These are phyloP conservation scores for Conoideocrella luteorostrata DNA, from an alignment of 2,329 filamentous ascomycete genomes.

Conservation along the genomic window DNA sequence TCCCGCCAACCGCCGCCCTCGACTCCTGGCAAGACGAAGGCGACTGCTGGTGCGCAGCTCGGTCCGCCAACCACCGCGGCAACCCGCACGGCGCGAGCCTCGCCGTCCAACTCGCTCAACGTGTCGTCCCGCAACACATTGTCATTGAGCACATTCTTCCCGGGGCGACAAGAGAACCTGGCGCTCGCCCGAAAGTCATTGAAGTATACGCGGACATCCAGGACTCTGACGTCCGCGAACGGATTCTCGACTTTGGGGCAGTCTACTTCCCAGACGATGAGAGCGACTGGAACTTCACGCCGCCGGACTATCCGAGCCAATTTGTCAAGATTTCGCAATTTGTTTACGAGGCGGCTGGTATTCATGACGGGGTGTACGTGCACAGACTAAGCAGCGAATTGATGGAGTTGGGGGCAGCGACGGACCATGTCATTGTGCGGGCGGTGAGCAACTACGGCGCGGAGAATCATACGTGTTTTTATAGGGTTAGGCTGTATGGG, in stretches of 20 bases:
- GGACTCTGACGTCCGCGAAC: slow-evolving; percentile 34
- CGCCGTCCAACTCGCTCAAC: slow-evolving; percentile 51
- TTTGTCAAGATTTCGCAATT: slow-evolving; percentile 55
- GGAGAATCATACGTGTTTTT: slow-evolving; percentile 57
- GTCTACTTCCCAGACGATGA: slow-evolving; percentile 31
- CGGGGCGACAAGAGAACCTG: slow-evolving; percentile 54
- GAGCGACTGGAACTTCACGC: slow-evolving; percentile 22
- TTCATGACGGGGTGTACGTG: slow-evolving; percentile 42
- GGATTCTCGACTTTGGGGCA: slow-evolving; percentile 36
- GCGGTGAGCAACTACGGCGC: slow-evolving; percentile 53
- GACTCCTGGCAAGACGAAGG: slow-evolving; percentile 67
- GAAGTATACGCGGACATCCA: slow-evolving; percentile 62
- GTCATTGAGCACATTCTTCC: slow-evolving; percentile 66
- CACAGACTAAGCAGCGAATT: slow-evolving; percentile 48
- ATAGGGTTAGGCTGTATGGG: slow-evolving; percentile 55
- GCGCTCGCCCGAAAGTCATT: slow-evolving; percentile 58
- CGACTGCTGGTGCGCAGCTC: slow-evolving; percentile 78
- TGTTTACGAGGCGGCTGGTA: slow-evolving; percentile 40
- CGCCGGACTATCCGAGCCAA: slow-evolving; percentile 22
- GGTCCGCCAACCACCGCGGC: slow-evolving; percentile 31
- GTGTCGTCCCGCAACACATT: slow-evolving; percentile 60
- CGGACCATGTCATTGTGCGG: slow-evolving; percentile 48
- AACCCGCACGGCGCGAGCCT: slow-evolving; percentile 55
- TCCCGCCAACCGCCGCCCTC: slow-evolving; percentile 51
- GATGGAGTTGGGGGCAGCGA: slow-evolving; percentile 37